Conservation (phyloP, 495 filamentous ascomycete genomes). For the Aspergillus hancockii region DNA sequence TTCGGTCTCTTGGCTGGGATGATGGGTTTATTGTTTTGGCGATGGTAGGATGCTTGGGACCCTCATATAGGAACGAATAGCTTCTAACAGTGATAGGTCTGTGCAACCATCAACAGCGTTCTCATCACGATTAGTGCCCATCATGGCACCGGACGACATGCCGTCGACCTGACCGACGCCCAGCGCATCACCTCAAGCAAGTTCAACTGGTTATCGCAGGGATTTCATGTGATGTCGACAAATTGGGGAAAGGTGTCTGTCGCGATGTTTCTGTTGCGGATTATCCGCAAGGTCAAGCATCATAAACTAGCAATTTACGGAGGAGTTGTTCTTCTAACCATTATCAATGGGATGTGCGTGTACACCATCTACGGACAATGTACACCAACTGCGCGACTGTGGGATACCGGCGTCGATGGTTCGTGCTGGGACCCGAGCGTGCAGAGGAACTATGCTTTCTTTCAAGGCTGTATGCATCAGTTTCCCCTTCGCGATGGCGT, state of each 20-base stretch:
- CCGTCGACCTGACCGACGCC: background rate
- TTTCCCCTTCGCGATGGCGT: background rate
- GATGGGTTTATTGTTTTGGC: constrained; percentile 14
- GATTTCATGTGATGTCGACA: constrained; percentile 19
- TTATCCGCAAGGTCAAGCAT: constrained; percentile 13
- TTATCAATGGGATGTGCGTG: constrained; percentile 11
- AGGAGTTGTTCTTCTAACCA: constrained; percentile 1
- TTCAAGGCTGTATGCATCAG: constrained; percentile 14
- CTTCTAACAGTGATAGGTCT: background rate
- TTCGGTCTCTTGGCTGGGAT: constrained; percentile 15
- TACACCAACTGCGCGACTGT: constrained; percentile 8
- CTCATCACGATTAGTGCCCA: constrained; percentile 8
- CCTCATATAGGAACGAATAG: background rate
- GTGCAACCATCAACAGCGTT: constrained; percentile 8
- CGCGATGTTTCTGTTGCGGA: constrained; percentile 15
- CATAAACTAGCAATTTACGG: constrained; percentile 11
- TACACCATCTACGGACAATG: constrained; percentile 18
- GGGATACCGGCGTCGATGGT: constrained; percentile 7
- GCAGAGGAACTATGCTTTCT: constrained; percentile 16
- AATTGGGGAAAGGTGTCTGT: constrained; percentile 21
- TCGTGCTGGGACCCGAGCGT: constrained; percentile 11
- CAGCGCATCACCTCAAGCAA: constrained; percentile 8
- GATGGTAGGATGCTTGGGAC: background rate
- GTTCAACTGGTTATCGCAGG: constrained; percentile 15
- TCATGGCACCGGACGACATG: constrained; percentile 14